Evolutionary conservation across 306 rosid genomes (phyloP).

Genomic region (Trifolium pratense): DNA sequence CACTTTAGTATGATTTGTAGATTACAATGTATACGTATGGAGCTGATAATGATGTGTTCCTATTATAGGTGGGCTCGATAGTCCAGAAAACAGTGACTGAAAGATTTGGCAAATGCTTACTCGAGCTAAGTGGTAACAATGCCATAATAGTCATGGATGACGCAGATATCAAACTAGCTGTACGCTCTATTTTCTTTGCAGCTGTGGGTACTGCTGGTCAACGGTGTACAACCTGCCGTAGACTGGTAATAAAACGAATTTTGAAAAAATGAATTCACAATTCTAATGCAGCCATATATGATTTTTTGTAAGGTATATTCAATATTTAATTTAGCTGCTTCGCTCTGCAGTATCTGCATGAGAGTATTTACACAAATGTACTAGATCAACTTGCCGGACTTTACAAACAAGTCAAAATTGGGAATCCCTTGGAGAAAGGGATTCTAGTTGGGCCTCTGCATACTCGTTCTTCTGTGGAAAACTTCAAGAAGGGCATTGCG

Average conservation of each 20-base stretch:
- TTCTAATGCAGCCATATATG: constrained; percentile 15
- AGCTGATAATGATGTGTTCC: constrained; percentile 31
- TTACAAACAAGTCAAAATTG: constrained; percentile 95
- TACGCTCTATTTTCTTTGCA: constrained; percentile 89
- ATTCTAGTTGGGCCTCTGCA: constrained; percentile 93
- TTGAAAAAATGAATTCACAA: constrained; percentile 26
- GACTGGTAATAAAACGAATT: constrained; percentile 67
- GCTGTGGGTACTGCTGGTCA: constrained; percentile 99
- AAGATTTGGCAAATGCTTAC: constrained; percentile 87
- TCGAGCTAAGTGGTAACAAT: constrained; percentile 94
- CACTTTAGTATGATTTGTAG: constrained; percentile 20
- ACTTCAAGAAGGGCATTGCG: constrained; percentile 79
- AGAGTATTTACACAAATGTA: constrained; percentile 65
- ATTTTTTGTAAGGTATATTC: constrained; percentile 14
- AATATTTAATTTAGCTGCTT: constrained; percentile 6
- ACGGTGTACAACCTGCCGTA: constrained; percentile 95
- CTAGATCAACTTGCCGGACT: constrained; percentile 77
- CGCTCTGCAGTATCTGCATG: constrained; percentile 78
- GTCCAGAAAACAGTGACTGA: constrained; percentile 71
- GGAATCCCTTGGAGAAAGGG: constrained; percentile 88
- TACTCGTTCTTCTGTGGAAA: constrained; percentile 77
- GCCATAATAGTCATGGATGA: constrained; percentile 94
- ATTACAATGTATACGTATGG: background rate
- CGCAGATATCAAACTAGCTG: constrained; percentile 83
- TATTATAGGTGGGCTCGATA: constrained; percentile 67